Evolutionary conservation across 1,284 basidiomycete genomes (phyloP).

Genomic region (Ceratobasidium sp.): DNA sequence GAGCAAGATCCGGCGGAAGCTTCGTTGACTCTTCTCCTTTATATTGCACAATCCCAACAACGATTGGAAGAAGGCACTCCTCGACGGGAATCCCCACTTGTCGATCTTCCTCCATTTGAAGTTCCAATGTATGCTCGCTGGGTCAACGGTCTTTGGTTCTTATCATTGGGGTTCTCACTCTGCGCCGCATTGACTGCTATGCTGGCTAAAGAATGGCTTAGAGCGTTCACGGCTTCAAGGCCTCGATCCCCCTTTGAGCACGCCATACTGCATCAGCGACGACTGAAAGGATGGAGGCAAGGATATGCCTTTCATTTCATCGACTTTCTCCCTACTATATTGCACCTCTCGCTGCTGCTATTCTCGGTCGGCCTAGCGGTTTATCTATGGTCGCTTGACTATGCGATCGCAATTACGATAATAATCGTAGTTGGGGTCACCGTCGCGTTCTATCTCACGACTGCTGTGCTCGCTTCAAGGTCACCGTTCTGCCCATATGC

Average conservation of each 20-base stretch:
- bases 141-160: no score
- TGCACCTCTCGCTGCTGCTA: slow-evolving; percentile 14
- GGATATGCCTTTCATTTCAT: background rate
- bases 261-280: background rate
- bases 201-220: slow-evolving; percentile 26
- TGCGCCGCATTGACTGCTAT: slow-evolving; percentile 4
- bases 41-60: slow-evolving; percentile 8
- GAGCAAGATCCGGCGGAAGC: background rate
- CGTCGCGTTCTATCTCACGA: background rate
- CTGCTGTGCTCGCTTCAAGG: background rate
- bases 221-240: background rate
- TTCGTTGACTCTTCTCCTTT: background rate
- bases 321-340: slow-evolving; percentile 5
- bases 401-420: background rate
- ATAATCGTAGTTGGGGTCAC: background rate
- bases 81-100: background rate
- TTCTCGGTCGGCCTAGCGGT: slow-evolving; percentile 9
- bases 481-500: background rate
- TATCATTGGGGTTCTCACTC: slow-evolving; percentile 5
- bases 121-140: background rate
- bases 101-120: background rate
- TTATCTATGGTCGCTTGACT: slow-evolving; percentile 13
- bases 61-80: slow-evolving; percentile 10
- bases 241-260: background rate
- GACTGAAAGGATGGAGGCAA: background rate